Conservation (phyloP, 2,329 filamentous ascomycete species). For the Aschersonia sp. region DNA sequence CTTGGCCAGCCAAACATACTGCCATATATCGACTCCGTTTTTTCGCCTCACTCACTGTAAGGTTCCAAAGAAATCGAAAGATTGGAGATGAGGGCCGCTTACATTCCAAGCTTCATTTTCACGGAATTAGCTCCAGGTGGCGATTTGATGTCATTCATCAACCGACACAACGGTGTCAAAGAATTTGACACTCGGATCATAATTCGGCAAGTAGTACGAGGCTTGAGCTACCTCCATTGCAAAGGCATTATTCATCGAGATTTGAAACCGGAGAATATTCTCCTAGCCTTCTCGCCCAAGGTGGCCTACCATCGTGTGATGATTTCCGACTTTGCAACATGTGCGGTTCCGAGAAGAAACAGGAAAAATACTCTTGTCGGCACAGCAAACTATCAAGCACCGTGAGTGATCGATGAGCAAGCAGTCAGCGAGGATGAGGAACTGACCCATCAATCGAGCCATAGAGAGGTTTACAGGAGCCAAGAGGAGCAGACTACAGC, state of each 20-base stretch:
- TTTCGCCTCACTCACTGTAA: constrained; percentile 31
- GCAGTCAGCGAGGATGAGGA: not conserved
- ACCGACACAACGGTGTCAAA: constrained; percentile 13
- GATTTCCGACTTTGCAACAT: constrained; percentile 37
- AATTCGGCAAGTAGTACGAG: constrained; percentile 30
- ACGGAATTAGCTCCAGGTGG: constrained; percentile 41
- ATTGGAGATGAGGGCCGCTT: not conserved
- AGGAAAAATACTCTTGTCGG: constrained; percentile 30
- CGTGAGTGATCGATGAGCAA: constrained; percentile 21
- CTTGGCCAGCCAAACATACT: constrained; percentile 36
- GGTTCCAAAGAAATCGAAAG: constrained; percentile 5
- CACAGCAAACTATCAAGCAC: constrained; percentile 31
- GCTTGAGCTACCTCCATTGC: constrained; percentile 31
- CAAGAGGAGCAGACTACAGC: constrained; percentile 15
- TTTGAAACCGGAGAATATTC: constrained; percentile 39
- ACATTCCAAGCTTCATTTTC: constrained; percentile 32
- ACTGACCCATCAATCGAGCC: constrained; percentile 1
- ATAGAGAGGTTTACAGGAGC: constrained; percentile 22
- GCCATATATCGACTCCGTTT: constrained; percentile 34
- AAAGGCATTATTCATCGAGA: constrained; percentile 37
- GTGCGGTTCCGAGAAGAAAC: constrained; percentile 24
- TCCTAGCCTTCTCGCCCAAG: constrained; percentile 30
- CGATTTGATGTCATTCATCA: constrained; percentile 35
- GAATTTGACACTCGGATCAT: constrained; percentile 30
- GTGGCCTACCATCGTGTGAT: constrained; percentile 28